phyloP scores from a whole-genome alignment of 2,329 filamentous ascomycete genomes.

The Tolypocladium cylindrosporum region DNA sequence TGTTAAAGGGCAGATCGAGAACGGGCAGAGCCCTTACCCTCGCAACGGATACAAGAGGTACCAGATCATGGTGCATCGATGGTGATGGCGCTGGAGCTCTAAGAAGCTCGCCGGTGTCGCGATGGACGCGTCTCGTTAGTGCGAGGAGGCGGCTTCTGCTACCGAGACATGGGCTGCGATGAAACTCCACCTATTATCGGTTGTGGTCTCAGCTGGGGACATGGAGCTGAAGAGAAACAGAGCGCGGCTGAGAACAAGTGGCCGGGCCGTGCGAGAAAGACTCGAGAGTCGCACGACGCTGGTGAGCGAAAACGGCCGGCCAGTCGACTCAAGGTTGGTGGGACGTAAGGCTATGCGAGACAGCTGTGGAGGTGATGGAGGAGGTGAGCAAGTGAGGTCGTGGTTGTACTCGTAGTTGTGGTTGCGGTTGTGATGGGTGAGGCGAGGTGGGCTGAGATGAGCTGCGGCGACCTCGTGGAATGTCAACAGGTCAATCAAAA shows the following conservation, averaged over 20 bases:
- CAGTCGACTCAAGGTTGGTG: background rate
- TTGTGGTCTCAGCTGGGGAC: background rate
- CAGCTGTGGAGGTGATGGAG: background rate
- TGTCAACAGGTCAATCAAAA: background rate
- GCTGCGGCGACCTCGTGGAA: background rate
- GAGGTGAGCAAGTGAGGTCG: background rate
- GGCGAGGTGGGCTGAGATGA: background rate
- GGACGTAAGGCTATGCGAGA: background rate
- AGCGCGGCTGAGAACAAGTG: background rate
- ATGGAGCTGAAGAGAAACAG: no score
- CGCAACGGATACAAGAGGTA: constrained; percentile 67
- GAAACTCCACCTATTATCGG: background rate
- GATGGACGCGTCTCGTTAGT: background rate
- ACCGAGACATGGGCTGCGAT: background rate
- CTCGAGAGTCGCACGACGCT: background rate
- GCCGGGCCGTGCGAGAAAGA: background rate
- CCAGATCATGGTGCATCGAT: constrained; percentile 51
- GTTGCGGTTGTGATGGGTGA: background rate
- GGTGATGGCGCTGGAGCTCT: background rate
- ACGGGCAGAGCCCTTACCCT: constrained; percentile 46
- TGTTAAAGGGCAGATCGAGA: background rate
- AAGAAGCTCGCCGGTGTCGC: background rate
- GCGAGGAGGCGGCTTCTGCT: background rate
- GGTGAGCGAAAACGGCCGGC: background rate
- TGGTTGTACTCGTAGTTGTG: background rate